Conservation (phyloP, 805 yeast genomes). For the Scheffersomyces coipomensis region DNA sequence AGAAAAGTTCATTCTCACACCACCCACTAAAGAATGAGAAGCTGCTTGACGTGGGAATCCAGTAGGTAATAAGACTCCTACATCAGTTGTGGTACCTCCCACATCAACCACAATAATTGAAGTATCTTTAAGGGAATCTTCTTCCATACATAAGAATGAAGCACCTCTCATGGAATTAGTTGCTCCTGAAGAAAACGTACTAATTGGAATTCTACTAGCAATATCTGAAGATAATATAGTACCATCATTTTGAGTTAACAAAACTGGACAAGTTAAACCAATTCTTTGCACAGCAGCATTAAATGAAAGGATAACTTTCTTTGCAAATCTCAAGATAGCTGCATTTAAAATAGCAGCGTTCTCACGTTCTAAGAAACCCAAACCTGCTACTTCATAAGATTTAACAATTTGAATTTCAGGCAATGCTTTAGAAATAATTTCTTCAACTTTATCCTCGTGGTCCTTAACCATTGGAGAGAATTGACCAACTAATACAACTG, state of each 20-base stretch:
- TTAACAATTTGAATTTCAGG: conserved; percentile 28
- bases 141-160: conserved; percentile 32
- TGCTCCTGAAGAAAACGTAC: conserved; percentile 49
- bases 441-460: conserved; percentile 36
- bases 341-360: conserved; percentile 49
- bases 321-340: conserved; percentile 41
- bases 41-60: conserved; percentile 50
- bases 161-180: conserved; percentile 51
- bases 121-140: conserved; percentile 4
- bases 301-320: conserved; percentile 38
- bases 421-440: conserved; percentile 21
- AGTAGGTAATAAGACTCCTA: conserved; percentile 42
- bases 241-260: conserved; percentile 49
- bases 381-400: conserved; percentile 42
- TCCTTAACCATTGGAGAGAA: conserved; percentile 37
- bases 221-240: conserved; percentile 41
- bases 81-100: conserved; percentile 53
- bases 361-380: conserved; percentile 47
- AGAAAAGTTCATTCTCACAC: conserved; percentile 48
- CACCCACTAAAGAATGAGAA: conserved; percentile 42
- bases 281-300: conserved; percentile 31
- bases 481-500: conserved; percentile 41
- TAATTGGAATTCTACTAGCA: conserved; percentile 40
- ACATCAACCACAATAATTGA: conserved; percentile 36
- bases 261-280: conserved; percentile 37